Evolutionary conservation across 2,329 filamentous ascomycete genomes (phyloP).

Genomic region (Orbilia blumenaviensis): DNA sequence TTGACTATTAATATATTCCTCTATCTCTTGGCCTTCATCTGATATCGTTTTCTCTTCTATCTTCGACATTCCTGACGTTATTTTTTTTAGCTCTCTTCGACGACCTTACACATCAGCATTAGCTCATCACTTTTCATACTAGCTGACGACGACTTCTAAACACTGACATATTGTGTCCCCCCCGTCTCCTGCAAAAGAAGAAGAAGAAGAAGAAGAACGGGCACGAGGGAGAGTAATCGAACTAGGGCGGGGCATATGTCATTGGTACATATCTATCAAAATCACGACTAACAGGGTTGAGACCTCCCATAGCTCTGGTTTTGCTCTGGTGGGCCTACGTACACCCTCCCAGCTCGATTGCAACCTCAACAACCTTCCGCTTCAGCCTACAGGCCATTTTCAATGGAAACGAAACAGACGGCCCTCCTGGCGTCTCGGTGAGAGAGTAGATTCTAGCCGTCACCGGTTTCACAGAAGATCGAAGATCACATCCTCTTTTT

Average conservation of each 20-base stretch:
- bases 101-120: slow-evolving; percentile 4
- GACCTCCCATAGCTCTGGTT: slow-evolving; percentile 8
- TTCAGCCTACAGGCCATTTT: slow-evolving; percentile 20
- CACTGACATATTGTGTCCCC: slow-evolving; percentile 13
- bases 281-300: slow-evolving; percentile 37
- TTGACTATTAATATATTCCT: slow-evolving; percentile 27
- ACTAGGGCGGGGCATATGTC: slow-evolving; percentile 7
- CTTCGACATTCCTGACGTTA: not conserved
- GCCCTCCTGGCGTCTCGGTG: slow-evolving; percentile 14
- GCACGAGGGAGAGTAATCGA: not conserved
- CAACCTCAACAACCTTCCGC: slow-evolving; percentile 41
- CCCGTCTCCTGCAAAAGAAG: not conserved
- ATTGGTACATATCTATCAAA: not conserved
- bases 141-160: slow-evolving; percentile 40
- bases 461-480: slow-evolving; percentile 22
- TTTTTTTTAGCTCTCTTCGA: not conserved
- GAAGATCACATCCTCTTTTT: slow-evolving; percentile 7
- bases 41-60: slow-evolving; percentile 15
- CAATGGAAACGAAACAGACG: slow-evolving; percentile 27
- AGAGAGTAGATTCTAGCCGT: slow-evolving; percentile 31
- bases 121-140: not conserved
- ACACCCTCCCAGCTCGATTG: slow-evolving; percentile 2
- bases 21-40: slow-evolving; percentile 40
- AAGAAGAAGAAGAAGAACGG: not conserved
- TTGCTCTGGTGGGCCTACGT: slow-evolving; percentile 12